phyloP scores from a whole-genome alignment of 2,329 filamentous ascomycete species.

The Cordyceps tenuipes region DNA sequence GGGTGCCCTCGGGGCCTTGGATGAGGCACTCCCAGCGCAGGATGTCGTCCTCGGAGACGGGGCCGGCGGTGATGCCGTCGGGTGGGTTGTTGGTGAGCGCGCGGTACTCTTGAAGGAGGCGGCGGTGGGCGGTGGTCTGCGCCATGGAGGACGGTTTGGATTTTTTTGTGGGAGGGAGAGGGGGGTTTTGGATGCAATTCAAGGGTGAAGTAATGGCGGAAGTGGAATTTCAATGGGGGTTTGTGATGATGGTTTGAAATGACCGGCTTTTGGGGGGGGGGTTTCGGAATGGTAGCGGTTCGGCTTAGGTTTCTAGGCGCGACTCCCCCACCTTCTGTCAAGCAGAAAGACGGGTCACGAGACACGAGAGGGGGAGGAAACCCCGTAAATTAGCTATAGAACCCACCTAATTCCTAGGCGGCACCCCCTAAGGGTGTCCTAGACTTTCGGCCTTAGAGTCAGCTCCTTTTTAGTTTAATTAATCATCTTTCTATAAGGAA shows the following conservation, averaged over 20 bases:
- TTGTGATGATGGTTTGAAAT: not conserved
- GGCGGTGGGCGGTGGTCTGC: conserved; percentile 58
- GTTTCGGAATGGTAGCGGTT: too few relatives aligned
- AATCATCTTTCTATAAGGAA: too few relatives aligned
- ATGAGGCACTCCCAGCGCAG: conserved; percentile 96
- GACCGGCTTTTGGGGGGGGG: not conserved
- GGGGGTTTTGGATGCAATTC: not conserved
- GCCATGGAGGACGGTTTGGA: conserved; percentile 34
- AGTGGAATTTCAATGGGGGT: not conserved
- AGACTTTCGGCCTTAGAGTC: too few relatives aligned
- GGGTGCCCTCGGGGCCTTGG: conserved; percentile 88
- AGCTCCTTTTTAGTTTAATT: too few relatives aligned
- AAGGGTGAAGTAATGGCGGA: too few relatives aligned
- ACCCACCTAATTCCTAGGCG: too few relatives aligned
- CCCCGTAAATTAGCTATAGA: too few relatives aligned
- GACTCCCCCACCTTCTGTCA: too few relatives aligned
- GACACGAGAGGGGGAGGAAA: too few relatives aligned
- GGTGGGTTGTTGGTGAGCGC: conserved; percentile 88
- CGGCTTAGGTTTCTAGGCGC: too few relatives aligned
- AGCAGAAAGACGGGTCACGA: too few relatives aligned
- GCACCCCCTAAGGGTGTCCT: too few relatives aligned
- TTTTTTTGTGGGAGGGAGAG: not conserved
- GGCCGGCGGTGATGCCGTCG: conserved; percentile 95
- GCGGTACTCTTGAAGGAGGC: conserved; percentile 94
- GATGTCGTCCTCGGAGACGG: conserved; percentile 88